Evolutionary conservation across 2,329 filamentous ascomycete genomes (phyloP), one percentile per base, ranked within the genome.

Genomic region (Microcyclospora pomicola): DNA sequence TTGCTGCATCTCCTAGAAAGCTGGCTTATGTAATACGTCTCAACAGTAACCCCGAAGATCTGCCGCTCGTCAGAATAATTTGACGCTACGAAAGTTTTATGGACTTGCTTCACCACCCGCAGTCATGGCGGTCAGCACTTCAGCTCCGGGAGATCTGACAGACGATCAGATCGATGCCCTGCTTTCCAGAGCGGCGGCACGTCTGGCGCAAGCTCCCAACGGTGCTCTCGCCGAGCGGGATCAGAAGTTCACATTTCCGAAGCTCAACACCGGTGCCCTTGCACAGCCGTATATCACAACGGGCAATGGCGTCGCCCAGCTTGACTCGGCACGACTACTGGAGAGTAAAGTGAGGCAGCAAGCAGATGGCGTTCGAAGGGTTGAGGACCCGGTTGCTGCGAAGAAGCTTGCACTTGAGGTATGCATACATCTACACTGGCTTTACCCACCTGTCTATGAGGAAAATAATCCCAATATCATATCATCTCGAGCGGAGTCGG

Each of bases 381-480:
- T 77, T 13, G 68, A 72, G 47, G 67, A 72, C 50, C 67, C 68
- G 9, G 54, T 69, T n/a, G 53, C 55, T 28, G 48, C 64, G 29
- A 65, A 64, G 53, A 58, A 59, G 40, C 59, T 59, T 24, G 62
- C 59, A 36, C 59, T 60, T 45, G 67, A 75, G 65, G 74, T 77
- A 68, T 52, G 66, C 53, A 42, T 15, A 27, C 9, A 28, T 62
- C 38, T 27, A 15, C n/a, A 38, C 15, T 29, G 36, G 53, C 62
- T 63, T 31, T 36, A 13, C 32, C n/a, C 9, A 15, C 33, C 41
- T 47, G 56, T 57, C 62, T 59, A 75, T 84, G 82, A 88, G 75
- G 82, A 87, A 82, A 80, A 70, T 68, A 62, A 71, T 76, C 73
- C 77, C 73, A 78, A 73, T 61, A 62, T 61, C 60, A 58, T 24